These are phyloP conservation scores for Penicillium herquei DNA, from an alignment of 495 filamentous ascomycete genomes.

Conservation along the genomic window DNA sequence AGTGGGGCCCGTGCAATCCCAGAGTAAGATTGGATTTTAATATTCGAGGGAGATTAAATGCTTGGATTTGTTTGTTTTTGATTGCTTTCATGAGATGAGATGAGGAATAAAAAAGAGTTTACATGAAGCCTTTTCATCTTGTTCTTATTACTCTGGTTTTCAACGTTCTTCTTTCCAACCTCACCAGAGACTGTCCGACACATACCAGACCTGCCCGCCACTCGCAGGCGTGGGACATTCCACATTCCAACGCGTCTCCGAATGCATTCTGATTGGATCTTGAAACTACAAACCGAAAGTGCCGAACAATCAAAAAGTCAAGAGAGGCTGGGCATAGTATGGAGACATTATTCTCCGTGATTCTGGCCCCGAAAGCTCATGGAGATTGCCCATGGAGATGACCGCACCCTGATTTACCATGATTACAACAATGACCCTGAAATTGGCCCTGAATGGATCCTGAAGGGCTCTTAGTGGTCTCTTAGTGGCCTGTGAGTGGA, in stretches of 20 bases:
- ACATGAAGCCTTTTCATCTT: not conserved
- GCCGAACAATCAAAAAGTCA: no score
- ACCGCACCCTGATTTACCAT: no score
- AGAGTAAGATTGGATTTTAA: constrained; percentile 11
- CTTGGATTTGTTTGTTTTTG: not conserved
- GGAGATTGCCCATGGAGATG: no score
- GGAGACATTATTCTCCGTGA: constrained; percentile 16
- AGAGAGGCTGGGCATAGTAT: constrained; percentile 14
- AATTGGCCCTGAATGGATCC: constrained; percentile 1
- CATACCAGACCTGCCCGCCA: constrained; percentile 24
- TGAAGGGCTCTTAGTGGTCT: not conserved
- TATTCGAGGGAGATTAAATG: not conserved
- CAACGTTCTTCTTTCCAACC: constrained; percentile 17
- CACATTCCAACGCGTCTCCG: constrained; percentile 28
- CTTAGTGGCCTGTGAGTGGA: constrained; percentile 9
- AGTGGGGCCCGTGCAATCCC: constrained; percentile 22
- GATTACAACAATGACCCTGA: not conserved
- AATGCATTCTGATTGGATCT: constrained; percentile 10
- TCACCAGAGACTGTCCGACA: constrained; percentile 15
- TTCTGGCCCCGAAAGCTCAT: not conserved
- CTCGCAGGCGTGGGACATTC: constrained; percentile 27
- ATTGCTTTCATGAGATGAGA: not conserved
- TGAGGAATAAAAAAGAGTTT: not conserved
- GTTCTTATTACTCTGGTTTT: constrained; percentile 18
- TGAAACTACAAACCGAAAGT: not conserved